phyloP scores from a whole-genome alignment of 371 early-diverging fungal genomes.

The Rhizomucor pusillus region DNA sequence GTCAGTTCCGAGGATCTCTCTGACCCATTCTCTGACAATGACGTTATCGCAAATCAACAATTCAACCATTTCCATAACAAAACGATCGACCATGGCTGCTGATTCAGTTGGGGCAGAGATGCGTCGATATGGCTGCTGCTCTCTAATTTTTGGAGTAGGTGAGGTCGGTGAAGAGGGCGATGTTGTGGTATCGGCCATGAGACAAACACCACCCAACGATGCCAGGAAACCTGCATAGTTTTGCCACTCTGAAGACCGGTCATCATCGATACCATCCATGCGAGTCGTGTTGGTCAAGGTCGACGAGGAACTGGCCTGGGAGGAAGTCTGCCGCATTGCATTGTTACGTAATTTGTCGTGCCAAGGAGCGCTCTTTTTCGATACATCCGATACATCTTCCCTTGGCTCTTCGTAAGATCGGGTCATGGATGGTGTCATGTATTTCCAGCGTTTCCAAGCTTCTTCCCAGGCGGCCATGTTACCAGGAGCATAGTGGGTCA shows the following conservation, averaged over 20 bases:
- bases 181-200: slow-evolving; percentile 44
- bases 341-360: slow-evolving; percentile 42
- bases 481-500: slow-evolving; percentile 71
- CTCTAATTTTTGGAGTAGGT: slow-evolving; percentile 2
- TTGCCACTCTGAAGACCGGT: slow-evolving; percentile 58
- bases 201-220: slow-evolving; percentile 64
- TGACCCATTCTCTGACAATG: slow-evolving; percentile 87
- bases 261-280: slow-evolving; percentile 34
- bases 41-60: slow-evolving; percentile 82
- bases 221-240: slow-evolving; percentile 75
- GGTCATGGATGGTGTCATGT: slow-evolving; percentile 54
- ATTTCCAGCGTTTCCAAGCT: slow-evolving; percentile 77
- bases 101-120: slow-evolving; percentile 46
- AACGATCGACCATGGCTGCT: slow-evolving; percentile 72
- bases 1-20: slow-evolving; percentile 86
- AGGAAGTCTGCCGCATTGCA: slow-evolving; percentile 20
- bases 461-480: slow-evolving; percentile 88
- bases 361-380: slow-evolving; percentile 30
- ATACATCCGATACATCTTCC: slow-evolving; percentile 29
- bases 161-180: slow-evolving; percentile 31
- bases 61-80: slow-evolving; percentile 84
- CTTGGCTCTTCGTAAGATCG: slow-evolving; percentile 40
- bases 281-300: slow-evolving; percentile 7
- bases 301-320: slow-evolving; percentile 3
- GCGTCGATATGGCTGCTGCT: slow-evolving; percentile 23